A percentile compares a stretch with the other conserved stretches of the same genome.
These are phyloP conservation scores for Acacia pycnantha DNA, from an alignment of 331 rosid genomes.

Conservation along the genomic window DNA sequence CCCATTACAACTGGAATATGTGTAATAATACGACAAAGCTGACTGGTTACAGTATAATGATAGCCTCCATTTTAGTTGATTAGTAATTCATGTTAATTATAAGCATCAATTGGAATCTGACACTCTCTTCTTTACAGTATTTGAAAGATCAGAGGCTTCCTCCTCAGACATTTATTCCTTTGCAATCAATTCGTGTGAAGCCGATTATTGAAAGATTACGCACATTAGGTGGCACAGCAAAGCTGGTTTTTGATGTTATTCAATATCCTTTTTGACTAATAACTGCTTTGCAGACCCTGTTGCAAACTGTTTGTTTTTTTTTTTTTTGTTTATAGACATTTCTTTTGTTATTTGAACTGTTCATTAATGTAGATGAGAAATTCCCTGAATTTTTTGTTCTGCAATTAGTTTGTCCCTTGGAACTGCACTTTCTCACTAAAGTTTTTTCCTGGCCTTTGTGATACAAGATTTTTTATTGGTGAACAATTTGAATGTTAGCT, in stretches of 20 bases:
- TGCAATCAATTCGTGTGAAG: constrained; percentile 92
- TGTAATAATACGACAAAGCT: constrained; percentile 4
- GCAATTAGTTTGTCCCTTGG: constrained; percentile 7
- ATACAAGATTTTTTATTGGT: not conserved
- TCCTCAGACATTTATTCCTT: constrained; percentile 99
- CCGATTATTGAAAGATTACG: constrained; percentile 93
- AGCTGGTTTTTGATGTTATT: constrained; percentile 87
- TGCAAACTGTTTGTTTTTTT: not conserved
- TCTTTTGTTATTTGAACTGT: constrained; percentile 10
- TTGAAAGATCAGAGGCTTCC: constrained; percentile 99
- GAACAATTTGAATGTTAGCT: not conserved
- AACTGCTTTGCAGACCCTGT: constrained; percentile 23
- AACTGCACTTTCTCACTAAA: not conserved
- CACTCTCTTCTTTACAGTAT: constrained; percentile 61
- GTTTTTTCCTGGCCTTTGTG: not conserved
- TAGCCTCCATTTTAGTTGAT: constrained; percentile 10
- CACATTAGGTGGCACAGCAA: constrained; percentile 77
- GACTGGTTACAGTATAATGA: constrained; percentile 6
- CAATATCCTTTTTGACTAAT: constrained; percentile 77
- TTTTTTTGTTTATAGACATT: not conserved
- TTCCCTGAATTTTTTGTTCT: constrained; percentile 18
- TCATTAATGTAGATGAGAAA: constrained; percentile 7
- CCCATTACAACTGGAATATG: not conserved
- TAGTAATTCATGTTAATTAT: constrained; percentile 6
- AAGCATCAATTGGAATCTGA: constrained; percentile 1